These are phyloP conservation scores for Polygonum maritimum DNA, from an alignment of 148 eudicot species.

Conservation along the genomic window DNA sequence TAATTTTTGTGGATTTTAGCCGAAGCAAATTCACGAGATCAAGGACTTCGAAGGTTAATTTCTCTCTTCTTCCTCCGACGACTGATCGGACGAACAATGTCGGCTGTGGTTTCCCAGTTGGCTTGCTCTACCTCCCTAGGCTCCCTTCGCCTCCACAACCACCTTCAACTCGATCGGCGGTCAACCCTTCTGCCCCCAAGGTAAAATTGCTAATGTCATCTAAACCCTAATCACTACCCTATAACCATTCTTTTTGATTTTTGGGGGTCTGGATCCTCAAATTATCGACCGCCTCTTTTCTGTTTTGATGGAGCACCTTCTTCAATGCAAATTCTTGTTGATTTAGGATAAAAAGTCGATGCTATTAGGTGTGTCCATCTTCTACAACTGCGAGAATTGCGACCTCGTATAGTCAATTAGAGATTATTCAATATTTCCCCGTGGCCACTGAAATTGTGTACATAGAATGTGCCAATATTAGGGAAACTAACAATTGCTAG, in stretches of 20 bases:
- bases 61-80: neutral
- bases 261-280: neutral
- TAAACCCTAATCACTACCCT: neutral
- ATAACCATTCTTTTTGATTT: neutral
- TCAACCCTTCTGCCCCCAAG: slow-evolving; percentile 1
- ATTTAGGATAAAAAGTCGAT: neutral
- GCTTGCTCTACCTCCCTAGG: neutral
- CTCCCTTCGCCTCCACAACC: slow-evolving; percentile 5
- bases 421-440: too few relatives aligned
- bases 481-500: too few relatives aligned
- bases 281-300: neutral
- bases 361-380: too few relatives aligned
- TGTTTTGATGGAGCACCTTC: neutral
- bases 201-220: neutral
- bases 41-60: slow-evolving; percentile 19
- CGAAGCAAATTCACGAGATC: slow-evolving; percentile 42
- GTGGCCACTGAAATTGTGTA: too few relatives aligned
- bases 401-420: too few relatives aligned
- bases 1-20: slow-evolving; percentile 11
- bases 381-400: too few relatives aligned
- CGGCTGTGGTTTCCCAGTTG: neutral
- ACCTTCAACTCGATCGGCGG: neutral
- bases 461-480: too few relatives aligned
- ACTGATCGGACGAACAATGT: slow-evolving; percentile 4
- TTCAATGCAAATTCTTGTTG: neutral